A percentile compares a stretch with the other conserved stretches of the same genome.
Conservation (phyloP, 108 stramenopile genomes). For the Fragilaria crotonensis region DNA sequence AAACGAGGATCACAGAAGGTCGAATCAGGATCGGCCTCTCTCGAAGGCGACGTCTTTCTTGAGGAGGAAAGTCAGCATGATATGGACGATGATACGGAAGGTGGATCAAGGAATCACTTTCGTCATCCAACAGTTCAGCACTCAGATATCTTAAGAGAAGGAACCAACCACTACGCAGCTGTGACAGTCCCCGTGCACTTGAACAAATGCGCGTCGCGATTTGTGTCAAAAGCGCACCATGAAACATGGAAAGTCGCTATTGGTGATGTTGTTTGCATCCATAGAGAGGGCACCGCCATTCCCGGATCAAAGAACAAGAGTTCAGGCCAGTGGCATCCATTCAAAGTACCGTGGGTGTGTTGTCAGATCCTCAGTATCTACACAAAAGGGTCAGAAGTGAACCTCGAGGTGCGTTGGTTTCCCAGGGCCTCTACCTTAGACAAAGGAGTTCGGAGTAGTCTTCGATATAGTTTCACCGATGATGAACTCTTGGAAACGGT, state of each 20-base stretch:
- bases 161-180: background rate
- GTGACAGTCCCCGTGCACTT: background rate
- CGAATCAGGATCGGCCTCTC: no score
- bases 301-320: background rate
- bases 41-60: no score
- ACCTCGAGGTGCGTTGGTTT: constrained; percentile 33
- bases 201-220: background rate
- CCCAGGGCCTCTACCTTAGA: constrained; percentile 21
- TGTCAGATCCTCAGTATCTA: constrained; percentile 30
- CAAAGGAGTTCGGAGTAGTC: background rate
- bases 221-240: background rate
- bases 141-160: background rate
- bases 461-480: constrained; percentile 11
- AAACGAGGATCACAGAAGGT: no score
- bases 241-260: constrained; percentile 8
- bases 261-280: constrained; percentile 32
- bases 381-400: background rate
- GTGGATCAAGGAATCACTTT: no score
- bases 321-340: constrained; percentile 24
- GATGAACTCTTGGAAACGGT: constrained; percentile 53
- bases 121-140: background rate
- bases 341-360: constrained; percentile 17
- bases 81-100: no score
- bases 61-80: no score
- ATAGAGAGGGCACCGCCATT: constrained; percentile 8